A percentile compares a stretch with the other conserved stretches of the same genome.
Evolutionary conservation across 352 stramenopile genomes (phyloP).

Genomic region (Peronospora destructor): DNA sequence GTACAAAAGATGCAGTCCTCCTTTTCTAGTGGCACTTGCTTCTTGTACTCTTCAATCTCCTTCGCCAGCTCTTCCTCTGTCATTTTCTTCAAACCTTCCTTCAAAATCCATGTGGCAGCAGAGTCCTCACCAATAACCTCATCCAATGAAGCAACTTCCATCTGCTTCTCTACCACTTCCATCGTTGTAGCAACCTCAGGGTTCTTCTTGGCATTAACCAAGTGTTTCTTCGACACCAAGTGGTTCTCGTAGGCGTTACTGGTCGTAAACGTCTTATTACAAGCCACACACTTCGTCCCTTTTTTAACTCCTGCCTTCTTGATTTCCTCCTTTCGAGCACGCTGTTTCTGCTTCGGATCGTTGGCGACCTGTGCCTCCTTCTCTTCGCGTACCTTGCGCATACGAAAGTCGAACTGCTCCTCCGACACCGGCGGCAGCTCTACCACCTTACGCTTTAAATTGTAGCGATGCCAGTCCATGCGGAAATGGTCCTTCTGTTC

Average conservation of each 20-base stretch:
- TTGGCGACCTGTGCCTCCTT: slow-evolving; percentile 47
- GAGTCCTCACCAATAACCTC: background rate
- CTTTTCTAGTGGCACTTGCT: slow-evolving; percentile 61
- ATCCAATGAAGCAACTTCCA: slow-evolving; percentile 40
- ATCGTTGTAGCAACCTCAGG: slow-evolving; percentile 35
- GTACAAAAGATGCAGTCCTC: slow-evolving; percentile 83
- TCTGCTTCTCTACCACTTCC: slow-evolving; percentile 62
- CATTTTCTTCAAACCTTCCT: slow-evolving; percentile 27
- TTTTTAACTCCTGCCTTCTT: slow-evolving; percentile 62
- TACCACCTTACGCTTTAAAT: slow-evolving; percentile 95
- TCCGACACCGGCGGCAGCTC: slow-evolving; percentile 89
- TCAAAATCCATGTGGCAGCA: background rate
- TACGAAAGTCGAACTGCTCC: slow-evolving; percentile 75
- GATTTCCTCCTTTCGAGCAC: slow-evolving; percentile 57
- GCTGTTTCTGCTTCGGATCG: slow-evolving; percentile 71
- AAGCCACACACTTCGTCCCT: slow-evolving; percentile 77
- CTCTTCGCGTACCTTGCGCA: slow-evolving; percentile 62
- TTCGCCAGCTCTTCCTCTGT: slow-evolving; percentile 52
- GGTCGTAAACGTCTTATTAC: slow-evolving; percentile 81
- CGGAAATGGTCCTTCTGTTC: slow-evolving; percentile 90
- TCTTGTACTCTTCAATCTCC: slow-evolving; percentile 75
- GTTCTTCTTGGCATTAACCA: slow-evolving; percentile 73
- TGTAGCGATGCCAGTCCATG: slow-evolving; percentile 95
- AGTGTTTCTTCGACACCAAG: slow-evolving; percentile 80
- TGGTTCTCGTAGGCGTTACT: slow-evolving; percentile 82